Base-by-base conservation (phyloP, 2,329 filamentous ascomycete species). In the Fusarium nisikadoi region DNA sequence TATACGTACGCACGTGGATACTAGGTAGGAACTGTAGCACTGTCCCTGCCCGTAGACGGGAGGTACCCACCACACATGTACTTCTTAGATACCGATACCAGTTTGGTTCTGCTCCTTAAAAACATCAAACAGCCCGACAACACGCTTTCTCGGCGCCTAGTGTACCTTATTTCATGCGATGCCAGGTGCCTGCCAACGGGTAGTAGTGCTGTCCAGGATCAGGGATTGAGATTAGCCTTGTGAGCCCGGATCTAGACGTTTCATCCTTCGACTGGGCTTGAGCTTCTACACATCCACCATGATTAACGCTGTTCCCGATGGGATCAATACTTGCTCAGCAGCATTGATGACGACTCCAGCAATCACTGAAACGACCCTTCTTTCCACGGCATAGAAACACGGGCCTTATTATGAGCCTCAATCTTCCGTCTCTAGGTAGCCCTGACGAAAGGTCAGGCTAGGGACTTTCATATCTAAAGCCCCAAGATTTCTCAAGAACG, bases 201-300 rank as follows among this genome's bases (percentile, higher is more conserved):
- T 50, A 49, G 53, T 60, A 56, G 52, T 41, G 53, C 55, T 33
- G 27, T 38, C 65, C 43, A 57, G 73, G 75, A 70, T 76, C 73
- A 76, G 63, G 75, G 75, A 66, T 75, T 33, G 25, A 38, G 27
- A 19, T 27, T 25, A 35, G 36, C 61, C 45, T 25, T 45, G 63
- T 57, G 68, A 72, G 60, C 70, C 43, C 67, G 56, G 61, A 70
- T 69, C 70, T 64, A 52, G 70, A 67, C 54, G 76, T 77, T 77
- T 77, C 76, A 77, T 77, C 74, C 43, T 59, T 68, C 63, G 67
- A 64, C 65, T 60, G 60, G 68, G 70, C 62, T 61, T 52, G 46
- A 52, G 65, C 45, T 57, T 46, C 46, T 66, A 31, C 45, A 67
- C 45, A 35, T 53, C 31, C 39, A n/a, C 43, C 45, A 56, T 57